Evolutionary conservation across 768 basidiomycete genomes (phyloP), one percentile per base, ranked within the genome.

Genomic region (Boletus sp.): DNA sequence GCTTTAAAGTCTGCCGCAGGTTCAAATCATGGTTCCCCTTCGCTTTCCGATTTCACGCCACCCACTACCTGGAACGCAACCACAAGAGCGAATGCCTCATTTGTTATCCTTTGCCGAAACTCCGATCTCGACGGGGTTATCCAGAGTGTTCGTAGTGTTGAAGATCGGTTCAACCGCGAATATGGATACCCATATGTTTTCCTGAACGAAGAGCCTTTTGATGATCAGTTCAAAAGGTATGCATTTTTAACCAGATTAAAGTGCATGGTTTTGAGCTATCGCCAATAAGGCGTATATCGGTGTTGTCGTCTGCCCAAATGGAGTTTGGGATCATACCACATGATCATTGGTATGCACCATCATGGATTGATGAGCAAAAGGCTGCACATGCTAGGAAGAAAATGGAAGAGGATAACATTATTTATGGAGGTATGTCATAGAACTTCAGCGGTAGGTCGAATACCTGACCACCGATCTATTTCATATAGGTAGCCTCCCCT

Each of bases 311-410:
- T 14, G 72, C 78, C 8, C 69, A 71, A n/a, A 81, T 82, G 51
- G 64, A 73, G 19, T 88, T 85, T 64, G 85, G 83, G 6, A 57
- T 76, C 13, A 81, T 91, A 47, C 82, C 84, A 7, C 67, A 62
- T 23, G 77, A 83, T 15, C 77, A 87, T 50, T 91, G 89, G 89
- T 70, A 74, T 58, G 83, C 88, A 56, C 89, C 89, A 0, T 73
- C 77, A 21, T 88, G 80, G 82, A 83, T 91, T 34, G 86, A 91
- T 61, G 86, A 89, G 63, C 73, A 79, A 14, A 76, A 74, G 53
- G 89, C 88, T 1, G 69, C 69, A 4, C 74, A 74, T 4, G 75
- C 74, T 3, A 71, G 83, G 46, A 72, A 78, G 35, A 73, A 80
- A 60, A 82, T 90, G 83, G 77, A 63, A 2, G 60, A 58, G 17